Evolutionary conservation across 2,329 filamentous ascomycete species (phyloP).

Genomic region (Intubia oerlemansii): DNA sequence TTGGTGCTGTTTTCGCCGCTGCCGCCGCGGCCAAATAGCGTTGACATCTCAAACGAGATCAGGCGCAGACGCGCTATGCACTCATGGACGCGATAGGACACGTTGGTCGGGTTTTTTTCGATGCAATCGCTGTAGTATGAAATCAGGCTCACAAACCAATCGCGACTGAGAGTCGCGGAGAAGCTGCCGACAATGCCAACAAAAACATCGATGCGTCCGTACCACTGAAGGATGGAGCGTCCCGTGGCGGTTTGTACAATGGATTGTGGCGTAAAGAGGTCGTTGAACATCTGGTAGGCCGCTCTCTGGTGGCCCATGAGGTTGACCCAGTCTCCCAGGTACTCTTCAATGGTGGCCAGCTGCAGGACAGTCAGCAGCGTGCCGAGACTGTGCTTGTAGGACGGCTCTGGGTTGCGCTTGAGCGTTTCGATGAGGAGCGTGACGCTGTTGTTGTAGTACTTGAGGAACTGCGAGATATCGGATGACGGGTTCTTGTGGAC

Average conservation of each 20-base stretch:
- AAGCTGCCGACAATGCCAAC: constrained; percentile 66
- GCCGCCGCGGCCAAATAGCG: constrained; percentile 50
- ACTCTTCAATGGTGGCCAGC: constrained; percentile 90
- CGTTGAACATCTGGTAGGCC: constrained; percentile 58
- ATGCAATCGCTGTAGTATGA: constrained; percentile 40
- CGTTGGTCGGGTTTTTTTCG: constrained; percentile 34
- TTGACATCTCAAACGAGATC: constrained; percentile 60
- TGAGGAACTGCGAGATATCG: constrained; percentile 60
- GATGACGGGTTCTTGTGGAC: constrained; percentile 42
- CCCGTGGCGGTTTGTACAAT: constrained; percentile 50
- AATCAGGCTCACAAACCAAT: constrained; percentile 54
- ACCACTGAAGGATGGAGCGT: constrained; percentile 69
- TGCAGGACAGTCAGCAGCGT: constrained; percentile 78
- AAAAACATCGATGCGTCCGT: constrained; percentile 70
- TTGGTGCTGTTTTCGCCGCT: constrained; percentile 18
- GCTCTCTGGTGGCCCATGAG: constrained; percentile 83
- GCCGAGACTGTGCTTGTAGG: constrained; percentile 40
- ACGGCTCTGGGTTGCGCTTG: constrained; percentile 39
- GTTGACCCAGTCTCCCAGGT: constrained; percentile 87
- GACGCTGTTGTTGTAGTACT: constrained; percentile 81
- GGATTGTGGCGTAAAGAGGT: constrained; percentile 56
- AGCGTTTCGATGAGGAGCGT: constrained; percentile 52
- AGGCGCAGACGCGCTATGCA: constrained; percentile 45
- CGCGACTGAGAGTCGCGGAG: constrained; percentile 47
- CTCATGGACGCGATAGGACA: constrained; percentile 46